A percentile compares a stretch with the other conserved stretches of the same genome.
Evolutionary conservation across 2,329 filamentous ascomycete species (phyloP).

Genomic region (Sporothrix humicola): DNA sequence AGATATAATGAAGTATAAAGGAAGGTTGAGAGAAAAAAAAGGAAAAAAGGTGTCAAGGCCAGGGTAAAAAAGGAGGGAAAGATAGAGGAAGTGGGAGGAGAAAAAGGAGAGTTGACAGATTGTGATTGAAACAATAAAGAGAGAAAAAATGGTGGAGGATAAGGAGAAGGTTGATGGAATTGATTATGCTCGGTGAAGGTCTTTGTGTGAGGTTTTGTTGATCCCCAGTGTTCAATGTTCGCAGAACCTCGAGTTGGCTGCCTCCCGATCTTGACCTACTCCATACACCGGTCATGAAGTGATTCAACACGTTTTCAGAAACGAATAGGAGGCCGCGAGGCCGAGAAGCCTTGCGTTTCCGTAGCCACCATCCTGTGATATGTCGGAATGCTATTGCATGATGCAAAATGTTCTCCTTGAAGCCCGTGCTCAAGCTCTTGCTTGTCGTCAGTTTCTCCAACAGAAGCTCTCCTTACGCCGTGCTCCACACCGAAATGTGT

Average conservation of each 20-base stretch:
- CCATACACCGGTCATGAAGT: background rate
- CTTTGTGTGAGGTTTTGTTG: background rate
- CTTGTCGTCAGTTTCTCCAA: background rate
- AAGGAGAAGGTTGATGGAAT: background rate
- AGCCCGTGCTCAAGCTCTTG: slow-evolving; percentile 1
- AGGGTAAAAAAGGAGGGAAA: background rate
- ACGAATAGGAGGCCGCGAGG: background rate
- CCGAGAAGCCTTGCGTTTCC: background rate
- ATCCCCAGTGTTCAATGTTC: background rate
- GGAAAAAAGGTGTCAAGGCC: background rate
- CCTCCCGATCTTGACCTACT: slow-evolving; percentile 8
- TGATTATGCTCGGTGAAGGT: no score
- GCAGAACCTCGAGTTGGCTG: background rate
- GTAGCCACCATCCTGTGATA: background rate
- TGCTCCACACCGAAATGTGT: background rate
- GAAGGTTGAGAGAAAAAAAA: background rate
- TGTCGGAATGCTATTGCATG: background rate
- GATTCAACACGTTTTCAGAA: background rate
- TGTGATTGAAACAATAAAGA: background rate
- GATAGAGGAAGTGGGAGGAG: background rate
- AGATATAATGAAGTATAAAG: background rate
- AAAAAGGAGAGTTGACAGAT: background rate
- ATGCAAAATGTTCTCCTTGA: background rate
- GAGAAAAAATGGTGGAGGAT: background rate
- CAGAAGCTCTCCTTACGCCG: background rate